Evolutionary conservation across 768 basidiomycete species (phyloP).

Genomic region (Rhizopogon roseolus): DNA sequence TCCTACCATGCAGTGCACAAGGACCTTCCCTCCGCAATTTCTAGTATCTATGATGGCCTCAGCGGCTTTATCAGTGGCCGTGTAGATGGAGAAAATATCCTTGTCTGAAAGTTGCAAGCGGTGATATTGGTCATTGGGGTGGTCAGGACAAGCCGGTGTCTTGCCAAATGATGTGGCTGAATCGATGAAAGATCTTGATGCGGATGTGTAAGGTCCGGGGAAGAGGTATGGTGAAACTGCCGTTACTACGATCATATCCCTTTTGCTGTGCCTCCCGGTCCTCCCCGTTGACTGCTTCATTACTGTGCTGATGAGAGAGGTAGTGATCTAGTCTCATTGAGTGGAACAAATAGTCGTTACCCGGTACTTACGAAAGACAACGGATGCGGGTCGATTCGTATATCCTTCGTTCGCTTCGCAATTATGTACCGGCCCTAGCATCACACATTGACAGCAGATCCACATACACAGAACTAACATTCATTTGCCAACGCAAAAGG

Average conservation of each 20-base stretch:
- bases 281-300: not conserved
- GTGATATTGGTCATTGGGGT: slow-evolving; percentile 31
- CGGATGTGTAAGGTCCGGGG: slow-evolving; percentile 38
- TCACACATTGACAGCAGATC: not conserved
- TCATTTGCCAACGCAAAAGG: slow-evolving; percentile 89
- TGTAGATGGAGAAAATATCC: slow-evolving; percentile 22
- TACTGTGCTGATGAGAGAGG: not conserved
- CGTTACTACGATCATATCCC: not conserved
- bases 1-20: slow-evolving; percentile 42
- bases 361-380: not conserved
- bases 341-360: not conserved
- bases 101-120: slow-evolving; percentile 35
- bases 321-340: not conserved
- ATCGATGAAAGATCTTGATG: slow-evolving; percentile 28
- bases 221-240: slow-evolving; percentile 26
- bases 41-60: slow-evolving; percentile 22
- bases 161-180: slow-evolving; percentile 37
- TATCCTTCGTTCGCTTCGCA: no score
- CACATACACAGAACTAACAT: not conserved
- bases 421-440: not conserved
- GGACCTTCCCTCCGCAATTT: slow-evolving; percentile 27
- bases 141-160: slow-evolving; percentile 20
- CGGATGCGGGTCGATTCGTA: no score
- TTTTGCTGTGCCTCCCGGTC: not conserved
- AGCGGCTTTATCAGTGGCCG: not conserved